Conservation (phyloP, 2,329 filamentous ascomycete genomes). For the Lecanicillium sp. region DNA sequence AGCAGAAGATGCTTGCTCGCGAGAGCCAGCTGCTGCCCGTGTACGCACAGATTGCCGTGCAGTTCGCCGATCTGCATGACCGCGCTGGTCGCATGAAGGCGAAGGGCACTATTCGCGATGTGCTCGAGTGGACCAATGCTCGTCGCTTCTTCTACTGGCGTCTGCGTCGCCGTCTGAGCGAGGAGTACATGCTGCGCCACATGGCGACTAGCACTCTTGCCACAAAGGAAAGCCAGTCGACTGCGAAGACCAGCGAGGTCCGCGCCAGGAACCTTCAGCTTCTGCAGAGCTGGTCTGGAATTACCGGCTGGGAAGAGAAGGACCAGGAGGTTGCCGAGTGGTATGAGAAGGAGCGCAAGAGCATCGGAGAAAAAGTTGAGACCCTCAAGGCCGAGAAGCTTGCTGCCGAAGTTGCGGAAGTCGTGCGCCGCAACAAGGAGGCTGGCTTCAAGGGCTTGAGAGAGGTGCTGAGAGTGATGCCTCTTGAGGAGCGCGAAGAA, state of each 20-base stretch:
- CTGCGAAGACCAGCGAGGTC: slow-evolving; percentile 38
- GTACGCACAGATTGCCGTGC: slow-evolving; percentile 89
- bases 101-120: slow-evolving; percentile 84
- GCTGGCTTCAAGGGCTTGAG: slow-evolving; percentile 79
- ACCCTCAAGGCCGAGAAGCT: slow-evolving; percentile 67
- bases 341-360: slow-evolving; percentile 93
- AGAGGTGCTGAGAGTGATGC: slow-evolving; percentile 78
- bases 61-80: slow-evolving; percentile 96
- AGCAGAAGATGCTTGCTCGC: slow-evolving; percentile 73
- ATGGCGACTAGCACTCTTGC: slow-evolving; percentile 48
- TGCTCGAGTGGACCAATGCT: slow-evolving; percentile 78
- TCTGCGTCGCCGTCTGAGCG: slow-evolving; percentile 89
- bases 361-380: slow-evolving; percentile 77
- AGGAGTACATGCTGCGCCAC: slow-evolving; percentile 93
- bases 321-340: slow-evolving; percentile 83
- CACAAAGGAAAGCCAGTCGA: slow-evolving; percentile 19
- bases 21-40: slow-evolving; percentile 87
- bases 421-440: slow-evolving; percentile 44
- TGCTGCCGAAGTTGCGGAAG: slow-evolving; percentile 35
- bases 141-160: slow-evolving; percentile 99
- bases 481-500: slow-evolving; percentile 80
- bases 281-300: slow-evolving; percentile 74
- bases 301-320: slow-evolving; percentile 68
- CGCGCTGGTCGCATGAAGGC: slow-evolving; percentile 96
- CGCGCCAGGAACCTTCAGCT: slow-evolving; percentile 64